Conservation (phyloP, 2,329 filamentous ascomycete species). For the Fusarium sororula region DNA sequence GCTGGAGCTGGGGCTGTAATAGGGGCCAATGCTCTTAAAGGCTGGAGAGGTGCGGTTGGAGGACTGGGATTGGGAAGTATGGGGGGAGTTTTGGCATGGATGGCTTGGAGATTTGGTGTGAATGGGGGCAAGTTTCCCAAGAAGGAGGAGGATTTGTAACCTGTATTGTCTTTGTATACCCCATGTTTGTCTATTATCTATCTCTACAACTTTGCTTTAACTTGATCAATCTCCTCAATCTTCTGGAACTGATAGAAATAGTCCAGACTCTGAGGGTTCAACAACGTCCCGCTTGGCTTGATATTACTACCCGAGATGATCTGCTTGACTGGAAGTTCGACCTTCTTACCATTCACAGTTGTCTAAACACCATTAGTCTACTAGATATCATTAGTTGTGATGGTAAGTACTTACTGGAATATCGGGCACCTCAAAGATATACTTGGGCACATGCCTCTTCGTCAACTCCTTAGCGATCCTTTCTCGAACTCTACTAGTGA, state of each 20-base stretch:
- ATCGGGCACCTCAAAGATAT: constrained; percentile 81
- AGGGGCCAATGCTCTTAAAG: constrained; percentile 42
- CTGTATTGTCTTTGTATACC: not conserved
- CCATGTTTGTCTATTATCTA: not conserved
- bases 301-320: constrained; percentile 80
- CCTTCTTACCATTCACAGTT: constrained; percentile 86
- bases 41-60: constrained; percentile 55
- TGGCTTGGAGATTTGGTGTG: constrained; percentile 60
- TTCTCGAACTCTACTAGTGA: constrained; percentile 69
- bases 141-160: constrained; percentile 24
- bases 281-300: constrained; percentile 78
- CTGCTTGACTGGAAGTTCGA: constrained; percentile 84
- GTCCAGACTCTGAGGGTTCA: constrained; percentile 79
- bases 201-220: constrained; percentile 46
- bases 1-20: constrained; percentile 50
- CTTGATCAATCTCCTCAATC: constrained; percentile 45
- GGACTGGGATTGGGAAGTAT: constrained; percentile 59
- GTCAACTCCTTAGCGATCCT: constrained; percentile 74
- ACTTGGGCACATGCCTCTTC: constrained; percentile 79
- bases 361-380: constrained; percentile 58
- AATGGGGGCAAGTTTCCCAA: constrained; percentile 53
- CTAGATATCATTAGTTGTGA: not conserved
- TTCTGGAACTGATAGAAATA: constrained; percentile 78
- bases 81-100: constrained; percentile 58
- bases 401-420: constrained; percentile 71